Percentiles rank a stretch among this genome's conserved stretches.
phyloP scores from a whole-genome alignment of 2,329 filamentous ascomycete species.

The Aureobasidium mangrovei region DNA sequence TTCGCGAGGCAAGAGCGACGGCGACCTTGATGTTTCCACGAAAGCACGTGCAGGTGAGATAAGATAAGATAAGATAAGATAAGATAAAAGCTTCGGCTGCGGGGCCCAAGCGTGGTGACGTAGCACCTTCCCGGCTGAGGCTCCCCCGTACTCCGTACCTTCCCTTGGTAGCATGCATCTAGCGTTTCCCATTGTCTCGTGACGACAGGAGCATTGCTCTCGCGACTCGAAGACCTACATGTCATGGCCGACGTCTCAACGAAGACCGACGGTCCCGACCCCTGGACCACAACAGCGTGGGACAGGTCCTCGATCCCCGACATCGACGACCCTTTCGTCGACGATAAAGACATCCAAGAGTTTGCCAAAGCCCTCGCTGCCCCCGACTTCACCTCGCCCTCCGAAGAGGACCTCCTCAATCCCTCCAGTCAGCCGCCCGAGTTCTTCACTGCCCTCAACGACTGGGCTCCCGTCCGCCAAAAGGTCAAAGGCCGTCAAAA shows the following conservation, averaged over 20 bases:
- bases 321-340: slow-evolving; percentile 66
- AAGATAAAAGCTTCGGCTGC: not conserved
- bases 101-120: not conserved
- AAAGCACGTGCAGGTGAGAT: not conserved
- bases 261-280: slow-evolving; percentile 46
- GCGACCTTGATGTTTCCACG: slow-evolving; percentile 3
- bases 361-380: slow-evolving; percentile 78
- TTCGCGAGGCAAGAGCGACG: not conserved
- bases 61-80: not conserved
- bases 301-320: slow-evolving; percentile 68
- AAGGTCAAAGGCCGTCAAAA: slow-evolving; percentile 46
- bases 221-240: not conserved
- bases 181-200: not conserved
- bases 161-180: not conserved
- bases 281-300: slow-evolving; percentile 55
- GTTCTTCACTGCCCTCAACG: slow-evolving; percentile 84
- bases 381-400: slow-evolving; percentile 60
- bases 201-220: not conserved
- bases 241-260: slow-evolving; percentile 37
- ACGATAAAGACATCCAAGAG: slow-evolving; percentile 60
- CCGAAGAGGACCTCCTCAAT: slow-evolving; percentile 45
- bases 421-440: slow-evolving; percentile 34
- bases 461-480: slow-evolving; percentile 86
- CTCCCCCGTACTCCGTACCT: not conserved
- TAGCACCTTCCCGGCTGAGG: not conserved